phyloP scores from a whole-genome alignment of 331 rosid species.

The Prunus yedoensis region DNA sequence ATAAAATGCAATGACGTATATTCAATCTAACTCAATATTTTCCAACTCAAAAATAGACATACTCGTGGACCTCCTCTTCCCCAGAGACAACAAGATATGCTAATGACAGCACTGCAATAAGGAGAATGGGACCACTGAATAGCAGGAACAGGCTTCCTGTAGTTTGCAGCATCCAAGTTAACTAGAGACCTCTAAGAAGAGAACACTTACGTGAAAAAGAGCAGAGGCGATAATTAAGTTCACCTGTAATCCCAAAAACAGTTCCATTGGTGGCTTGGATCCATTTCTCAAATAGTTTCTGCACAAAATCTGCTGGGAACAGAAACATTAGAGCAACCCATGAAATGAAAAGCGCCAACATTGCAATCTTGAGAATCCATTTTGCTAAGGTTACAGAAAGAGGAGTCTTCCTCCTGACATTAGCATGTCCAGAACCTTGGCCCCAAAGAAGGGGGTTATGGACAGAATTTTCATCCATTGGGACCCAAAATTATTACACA shows the following conservation, averaged over 20 bases:
- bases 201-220: not conserved
- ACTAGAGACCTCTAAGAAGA: conserved; percentile 5
- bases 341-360: conserved; percentile 44
- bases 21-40: conserved; percentile 1
- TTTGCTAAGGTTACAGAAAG: conserved; percentile 36
- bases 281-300: conserved; percentile 28
- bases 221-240: not conserved
- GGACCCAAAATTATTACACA: conserved; percentile 6
- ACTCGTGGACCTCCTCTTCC: conserved; percentile 52
- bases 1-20: not conserved
- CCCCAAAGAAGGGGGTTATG: conserved; percentile 44
- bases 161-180: conserved; percentile 23
- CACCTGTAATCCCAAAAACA: conserved; percentile 62
- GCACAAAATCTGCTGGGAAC: conserved; percentile 42
- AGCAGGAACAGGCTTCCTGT: conserved; percentile 69
- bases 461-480: conserved; percentile 48
- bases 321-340: conserved; percentile 61
- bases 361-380: conserved; percentile 47
- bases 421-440: conserved; percentile 26
- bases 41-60: conserved; percentile 21
- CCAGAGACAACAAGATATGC: conserved; percentile 51
- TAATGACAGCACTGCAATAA: conserved; percentile 63
- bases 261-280: conserved; percentile 22
- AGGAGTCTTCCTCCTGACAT: conserved; percentile 24
- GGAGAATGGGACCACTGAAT: conserved; percentile 56